Percentiles rank a stretch among this genome's conserved stretches.
Conservation (phyloP, 306 rosid species). For the Prunus mongolica region DNA sequence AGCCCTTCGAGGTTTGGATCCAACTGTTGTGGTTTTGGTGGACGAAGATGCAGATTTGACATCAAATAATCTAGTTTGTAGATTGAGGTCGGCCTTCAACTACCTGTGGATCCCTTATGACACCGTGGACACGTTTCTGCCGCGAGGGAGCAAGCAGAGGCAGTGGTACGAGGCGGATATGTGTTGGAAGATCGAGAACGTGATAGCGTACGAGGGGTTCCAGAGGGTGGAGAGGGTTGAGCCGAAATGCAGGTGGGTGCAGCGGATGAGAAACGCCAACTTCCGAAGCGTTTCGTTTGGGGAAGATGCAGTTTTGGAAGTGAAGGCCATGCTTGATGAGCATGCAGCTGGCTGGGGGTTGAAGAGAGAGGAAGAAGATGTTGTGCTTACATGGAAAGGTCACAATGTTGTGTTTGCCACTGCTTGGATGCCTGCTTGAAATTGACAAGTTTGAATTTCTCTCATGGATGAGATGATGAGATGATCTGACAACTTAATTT, state of each 20-base stretch:
- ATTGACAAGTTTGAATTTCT: neutral
- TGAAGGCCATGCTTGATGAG: slow-evolving; percentile 80
- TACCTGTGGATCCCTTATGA: slow-evolving; percentile 95
- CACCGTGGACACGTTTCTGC: slow-evolving; percentile 71
- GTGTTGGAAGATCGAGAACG: slow-evolving; percentile 87
- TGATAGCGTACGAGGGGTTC: slow-evolving; percentile 74
- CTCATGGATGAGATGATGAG: neutral
- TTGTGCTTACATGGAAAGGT: slow-evolving; percentile 95
- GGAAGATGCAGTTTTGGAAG: slow-evolving; percentile 67
- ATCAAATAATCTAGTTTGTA: slow-evolving; percentile 47
- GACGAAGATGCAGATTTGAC: slow-evolving; percentile 92
- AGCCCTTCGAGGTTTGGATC: slow-evolving; percentile 58
- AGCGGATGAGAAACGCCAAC: slow-evolving; percentile 56
- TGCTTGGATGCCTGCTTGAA: slow-evolving; percentile 72
- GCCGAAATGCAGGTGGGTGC: slow-evolving; percentile 58
- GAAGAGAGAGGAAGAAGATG: slow-evolving; percentile 76
- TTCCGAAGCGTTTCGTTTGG: slow-evolving; percentile 54
- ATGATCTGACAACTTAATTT: neutral
- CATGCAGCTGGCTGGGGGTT: slow-evolving; percentile 98
- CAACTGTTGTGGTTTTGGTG: slow-evolving; percentile 58
- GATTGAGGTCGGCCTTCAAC: slow-evolving; percentile 77
- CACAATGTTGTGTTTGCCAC: slow-evolving; percentile 91
- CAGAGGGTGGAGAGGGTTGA: slow-evolving; percentile 76
- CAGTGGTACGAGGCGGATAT: slow-evolving; percentile 87
- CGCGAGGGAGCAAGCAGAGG: slow-evolving; percentile 68